Evolutionary conservation across 2,329 filamentous ascomycete genomes (phyloP).

Genomic region (Leptodontidium sp.): DNA sequence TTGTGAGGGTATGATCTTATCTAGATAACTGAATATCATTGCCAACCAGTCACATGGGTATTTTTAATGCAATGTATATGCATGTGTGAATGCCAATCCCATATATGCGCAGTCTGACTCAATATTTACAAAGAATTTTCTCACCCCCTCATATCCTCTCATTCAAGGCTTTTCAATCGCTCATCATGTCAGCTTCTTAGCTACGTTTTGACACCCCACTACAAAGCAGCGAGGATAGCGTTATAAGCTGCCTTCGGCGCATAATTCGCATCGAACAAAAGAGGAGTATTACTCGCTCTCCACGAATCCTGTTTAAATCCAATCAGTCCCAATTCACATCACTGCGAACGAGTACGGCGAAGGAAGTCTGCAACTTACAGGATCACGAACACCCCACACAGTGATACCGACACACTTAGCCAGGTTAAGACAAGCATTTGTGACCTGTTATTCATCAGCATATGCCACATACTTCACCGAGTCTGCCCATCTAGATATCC

Average conservation of each 20-base stretch:
- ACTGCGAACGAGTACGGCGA: background rate
- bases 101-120: background rate
- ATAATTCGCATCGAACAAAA: constrained; percentile 62
- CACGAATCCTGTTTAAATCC: constrained; percentile 54
- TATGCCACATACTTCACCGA: too few relatives aligned
- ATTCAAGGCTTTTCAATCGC: background rate
- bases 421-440: constrained; percentile 45
- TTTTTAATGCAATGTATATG: background rate
- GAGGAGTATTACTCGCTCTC: constrained; percentile 57
- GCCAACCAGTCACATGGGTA: too few relatives aligned
- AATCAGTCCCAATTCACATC: background rate
- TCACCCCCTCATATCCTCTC: background rate
- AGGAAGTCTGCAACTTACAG: constrained; percentile 33
- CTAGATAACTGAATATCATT: too few relatives aligned
- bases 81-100: background rate
- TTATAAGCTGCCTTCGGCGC: constrained; percentile 61
- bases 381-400: constrained; percentile 54
- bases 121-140: constrained; percentile 7
- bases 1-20: background rate
- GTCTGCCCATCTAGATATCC: too few relatives aligned
- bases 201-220: constrained; percentile 2
- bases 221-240: constrained; percentile 45
- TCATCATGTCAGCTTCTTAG: background rate
- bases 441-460: constrained; percentile 31
- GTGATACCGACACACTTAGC: constrained; percentile 48